Percentiles rank a stretch among this genome's conserved stretches.
phyloP scores from a whole-genome alignment of 768 basidiomycete genomes.

The Mycena polygramma region DNA sequence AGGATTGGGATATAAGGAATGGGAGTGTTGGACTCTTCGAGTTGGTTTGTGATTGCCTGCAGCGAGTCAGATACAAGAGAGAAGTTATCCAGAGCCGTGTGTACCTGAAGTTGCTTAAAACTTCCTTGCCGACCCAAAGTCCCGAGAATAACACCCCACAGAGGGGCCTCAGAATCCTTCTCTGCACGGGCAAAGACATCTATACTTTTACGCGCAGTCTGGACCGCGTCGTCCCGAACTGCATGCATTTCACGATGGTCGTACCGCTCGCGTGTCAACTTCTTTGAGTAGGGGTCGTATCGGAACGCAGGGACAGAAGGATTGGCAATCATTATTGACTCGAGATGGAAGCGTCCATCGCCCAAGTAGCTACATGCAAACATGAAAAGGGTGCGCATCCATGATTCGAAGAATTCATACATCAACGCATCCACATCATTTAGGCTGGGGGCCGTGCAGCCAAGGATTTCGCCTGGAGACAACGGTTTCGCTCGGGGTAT shows the following conservation, averaged over 20 bases:
- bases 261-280: slow-evolving; percentile 93
- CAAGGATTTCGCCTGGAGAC: slow-evolving; percentile 96
- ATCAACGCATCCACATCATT: slow-evolving; percentile 88
- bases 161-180: slow-evolving; percentile 36
- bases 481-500: slow-evolving; percentile 93
- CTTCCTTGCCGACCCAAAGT: slow-evolving; percentile 96
- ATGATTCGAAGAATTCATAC: slow-evolving; percentile 59
- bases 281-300: slow-evolving; percentile 99
- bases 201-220: slow-evolving; percentile 78
- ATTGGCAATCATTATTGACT: slow-evolving; percentile 99
- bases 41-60: slow-evolving; percentile 82
- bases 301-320: slow-evolving; percentile 94
- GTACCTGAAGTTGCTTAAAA: slow-evolving; percentile 85
- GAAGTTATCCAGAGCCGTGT: neutral
- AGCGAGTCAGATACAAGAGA: slow-evolving; percentile 2
- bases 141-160: slow-evolving; percentile 95
- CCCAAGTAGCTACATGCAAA: slow-evolving; percentile 83
- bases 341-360: slow-evolving; percentile 97
- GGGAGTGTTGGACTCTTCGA: slow-evolving; percentile 62
- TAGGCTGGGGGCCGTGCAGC: slow-evolving; percentile 93
- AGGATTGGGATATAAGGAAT: slow-evolving; percentile 92
- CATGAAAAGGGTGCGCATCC: slow-evolving; percentile 17
- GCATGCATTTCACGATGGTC: slow-evolving; percentile 89
- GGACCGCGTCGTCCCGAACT: slow-evolving; percentile 81
- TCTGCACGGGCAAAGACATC: slow-evolving; percentile 41